Evolutionary conservation across 75 land plant species (phyloP).

Genomic region (Pinus taeda): DNA sequence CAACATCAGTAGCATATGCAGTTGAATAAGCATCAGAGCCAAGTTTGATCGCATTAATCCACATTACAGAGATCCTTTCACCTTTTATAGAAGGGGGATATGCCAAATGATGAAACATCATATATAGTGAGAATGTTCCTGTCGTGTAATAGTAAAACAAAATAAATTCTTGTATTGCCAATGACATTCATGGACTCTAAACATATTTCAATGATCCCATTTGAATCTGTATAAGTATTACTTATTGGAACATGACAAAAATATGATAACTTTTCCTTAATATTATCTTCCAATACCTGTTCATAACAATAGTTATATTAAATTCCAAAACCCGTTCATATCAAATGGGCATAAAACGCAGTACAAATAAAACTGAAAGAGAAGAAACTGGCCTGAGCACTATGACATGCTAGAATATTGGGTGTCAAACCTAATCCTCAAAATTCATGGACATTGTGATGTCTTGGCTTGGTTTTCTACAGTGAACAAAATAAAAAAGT

Average conservation of each 20-base stretch:
- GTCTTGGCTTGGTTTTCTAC: conserved; percentile 99
- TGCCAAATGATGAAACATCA: conserved; percentile 97
- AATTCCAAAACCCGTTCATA: neutral
- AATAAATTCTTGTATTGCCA: neutral
- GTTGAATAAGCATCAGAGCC: too few species aligned
- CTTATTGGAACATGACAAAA: conserved; percentile 94
- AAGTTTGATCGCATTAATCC: too few species aligned
- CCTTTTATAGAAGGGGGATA: conserved; percentile 77
- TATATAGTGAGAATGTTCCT: conserved; percentile 67
- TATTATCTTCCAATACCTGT: conserved; percentile 73
- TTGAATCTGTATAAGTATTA: neutral
- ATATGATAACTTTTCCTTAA: conserved; percentile 77
- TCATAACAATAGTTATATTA: neutral
- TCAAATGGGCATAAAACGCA: neutral
- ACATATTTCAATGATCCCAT: neutral
- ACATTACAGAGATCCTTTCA: too few species aligned
- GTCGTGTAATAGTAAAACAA: conserved; percentile 32
- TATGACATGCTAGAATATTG: conserved; percentile 81
- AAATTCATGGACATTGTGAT: conserved; percentile 86
- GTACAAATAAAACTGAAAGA: neutral
- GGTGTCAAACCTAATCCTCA: conserved; percentile 89
- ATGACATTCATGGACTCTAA: neutral
- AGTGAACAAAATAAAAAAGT: neutral
- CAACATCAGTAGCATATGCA: too few species aligned
- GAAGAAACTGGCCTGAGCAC: conserved; percentile 51